phyloP scores from a whole-genome alignment of 805 yeast species.

The Metschnikowia picachoensis region DNA sequence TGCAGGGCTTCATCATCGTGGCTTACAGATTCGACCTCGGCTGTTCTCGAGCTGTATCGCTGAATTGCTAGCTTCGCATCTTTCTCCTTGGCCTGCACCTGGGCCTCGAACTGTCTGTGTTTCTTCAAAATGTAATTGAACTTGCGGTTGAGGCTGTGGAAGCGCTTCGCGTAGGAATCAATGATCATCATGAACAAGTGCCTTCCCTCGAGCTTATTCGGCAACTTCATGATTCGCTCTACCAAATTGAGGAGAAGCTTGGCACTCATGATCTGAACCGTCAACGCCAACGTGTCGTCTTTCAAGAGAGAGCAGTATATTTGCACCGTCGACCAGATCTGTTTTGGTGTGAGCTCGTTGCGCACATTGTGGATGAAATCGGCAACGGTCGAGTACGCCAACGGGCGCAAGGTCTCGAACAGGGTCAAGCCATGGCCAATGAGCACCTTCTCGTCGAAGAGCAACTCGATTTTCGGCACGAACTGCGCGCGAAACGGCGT shows the following conservation, averaged over 20 bases:
- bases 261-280: slow-evolving; percentile 96
- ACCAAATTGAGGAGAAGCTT: slow-evolving; percentile 82
- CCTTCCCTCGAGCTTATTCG: slow-evolving; percentile 75
- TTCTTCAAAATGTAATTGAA: slow-evolving; percentile 61
- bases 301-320: slow-evolving; percentile 77
- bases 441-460: slow-evolving; percentile 82
- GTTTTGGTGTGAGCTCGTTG: slow-evolving; percentile 73
- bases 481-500: slow-evolving; percentile 82
- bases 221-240: slow-evolving; percentile 79
- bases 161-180: slow-evolving; percentile 82
- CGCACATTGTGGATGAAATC: slow-evolving; percentile 93
- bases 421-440: slow-evolving; percentile 93
- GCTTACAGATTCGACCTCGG: neutral
- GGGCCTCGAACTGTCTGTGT: slow-evolving; percentile 51
- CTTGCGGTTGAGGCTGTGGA: slow-evolving; percentile 69
- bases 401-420: slow-evolving; percentile 82
- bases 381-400: slow-evolving; percentile 93
- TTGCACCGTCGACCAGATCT: slow-evolving; percentile 81
- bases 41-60: slow-evolving; percentile 30
- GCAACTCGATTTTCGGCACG: slow-evolving; percentile 76
- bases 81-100: slow-evolving; percentile 35
- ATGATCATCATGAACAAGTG: slow-evolving; percentile 83
- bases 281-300: slow-evolving; percentile 76
- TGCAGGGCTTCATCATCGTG: neutral
- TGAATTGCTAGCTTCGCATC: slow-evolving; percentile 41